Conservation (phyloP, 768 basidiomycete species). For the Pisolithus sp. region DNA sequence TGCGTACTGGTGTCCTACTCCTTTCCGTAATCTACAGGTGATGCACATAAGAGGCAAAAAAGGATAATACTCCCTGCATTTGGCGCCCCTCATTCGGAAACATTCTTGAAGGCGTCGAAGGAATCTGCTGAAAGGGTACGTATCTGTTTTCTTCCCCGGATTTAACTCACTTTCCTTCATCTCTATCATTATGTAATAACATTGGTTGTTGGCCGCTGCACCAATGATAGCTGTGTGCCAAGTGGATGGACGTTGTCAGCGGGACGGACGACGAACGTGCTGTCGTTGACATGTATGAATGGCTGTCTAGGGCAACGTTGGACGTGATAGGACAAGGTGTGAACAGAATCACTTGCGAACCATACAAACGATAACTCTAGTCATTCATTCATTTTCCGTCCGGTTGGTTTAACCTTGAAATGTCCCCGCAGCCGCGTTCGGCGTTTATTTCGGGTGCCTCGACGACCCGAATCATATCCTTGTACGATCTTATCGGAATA, state of each 20-base stretch:
- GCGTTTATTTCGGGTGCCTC: conserved; percentile 52
- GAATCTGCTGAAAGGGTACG: conserved; percentile 13
- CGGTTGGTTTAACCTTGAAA: not conserved
- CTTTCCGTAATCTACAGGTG: conserved; percentile 2
- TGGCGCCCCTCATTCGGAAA: conserved; percentile 42
- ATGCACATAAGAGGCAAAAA: conserved; percentile 42
- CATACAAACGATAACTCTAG: too few species aligned
- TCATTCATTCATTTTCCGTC: not conserved
- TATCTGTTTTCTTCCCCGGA: not conserved
- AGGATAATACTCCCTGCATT: conserved; percentile 51
- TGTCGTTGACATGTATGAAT: conserved; percentile 33
- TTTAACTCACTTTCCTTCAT: not conserved
- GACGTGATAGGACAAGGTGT: conserved; percentile 61
- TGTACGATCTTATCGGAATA: conserved; percentile 47
- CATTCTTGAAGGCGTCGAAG: conserved; percentile 44
- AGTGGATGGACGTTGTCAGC: conserved; percentile 35
- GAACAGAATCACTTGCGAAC: not conserved
- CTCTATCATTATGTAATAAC: not conserved
- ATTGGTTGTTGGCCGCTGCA: not conserved
- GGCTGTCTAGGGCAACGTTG: conserved; percentile 61
- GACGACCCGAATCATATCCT: conserved; percentile 45
- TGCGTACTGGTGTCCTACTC: too few species aligned
- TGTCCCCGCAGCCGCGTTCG: conserved; percentile 25
- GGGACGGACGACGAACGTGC: conserved; percentile 22
- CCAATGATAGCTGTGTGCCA: conserved; percentile 27